These are phyloP conservation scores for Sclerotinia trifoliorum DNA, from an alignment of 2,329 filamentous ascomycete species.

Conservation along the genomic window DNA sequence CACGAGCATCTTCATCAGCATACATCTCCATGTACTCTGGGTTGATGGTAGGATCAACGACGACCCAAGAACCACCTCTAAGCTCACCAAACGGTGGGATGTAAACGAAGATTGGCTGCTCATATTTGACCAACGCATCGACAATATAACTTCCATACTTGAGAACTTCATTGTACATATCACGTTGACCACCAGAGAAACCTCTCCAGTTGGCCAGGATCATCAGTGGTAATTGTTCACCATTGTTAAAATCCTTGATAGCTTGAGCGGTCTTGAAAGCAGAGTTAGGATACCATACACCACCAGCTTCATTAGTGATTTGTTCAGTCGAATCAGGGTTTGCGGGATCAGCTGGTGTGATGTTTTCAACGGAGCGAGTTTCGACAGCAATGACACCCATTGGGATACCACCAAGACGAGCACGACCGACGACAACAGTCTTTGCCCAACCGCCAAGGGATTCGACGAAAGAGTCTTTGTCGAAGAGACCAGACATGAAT, in stretches of 20 bases:
- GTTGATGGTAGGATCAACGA: conserved; percentile 98
- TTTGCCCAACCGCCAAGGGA: conserved; percentile 95
- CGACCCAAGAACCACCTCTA: conserved; percentile 98
- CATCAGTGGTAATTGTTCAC: conserved; percentile 97
- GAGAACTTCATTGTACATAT: conserved; percentile 99
- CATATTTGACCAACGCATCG: conserved; percentile 94
- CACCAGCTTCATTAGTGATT: conserved; percentile 89
- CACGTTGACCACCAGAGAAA: conserved; percentile 98
- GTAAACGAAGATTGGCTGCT: conserved; percentile 98
- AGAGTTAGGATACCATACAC: conserved; percentile 99
- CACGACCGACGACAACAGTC: conserved; percentile 94
- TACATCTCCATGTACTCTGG: conserved; percentile 99
- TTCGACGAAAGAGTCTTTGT: conserved; percentile 95
- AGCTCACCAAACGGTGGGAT: conserved; percentile 96
- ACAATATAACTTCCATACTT: conserved; percentile 99
- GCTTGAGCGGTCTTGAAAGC: conserved; percentile 99
- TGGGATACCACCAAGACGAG: conserved; percentile 92
- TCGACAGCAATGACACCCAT: conserved; percentile 98
- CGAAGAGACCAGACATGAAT: conserved; percentile 90
- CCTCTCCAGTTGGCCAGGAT: conserved; percentile 99
- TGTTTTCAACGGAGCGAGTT: conserved; percentile 93
- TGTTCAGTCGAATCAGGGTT: conserved; percentile 99
- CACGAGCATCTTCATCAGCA: conserved; percentile 88
- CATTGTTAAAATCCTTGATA: conserved; percentile 98
- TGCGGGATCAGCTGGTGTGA: conserved; percentile 92